A percentile compares a stretch with the other conserved stretches of the same genome.
Evolutionary conservation across 805 yeast species (phyloP).

Genomic region (Ogataea pini): DNA sequence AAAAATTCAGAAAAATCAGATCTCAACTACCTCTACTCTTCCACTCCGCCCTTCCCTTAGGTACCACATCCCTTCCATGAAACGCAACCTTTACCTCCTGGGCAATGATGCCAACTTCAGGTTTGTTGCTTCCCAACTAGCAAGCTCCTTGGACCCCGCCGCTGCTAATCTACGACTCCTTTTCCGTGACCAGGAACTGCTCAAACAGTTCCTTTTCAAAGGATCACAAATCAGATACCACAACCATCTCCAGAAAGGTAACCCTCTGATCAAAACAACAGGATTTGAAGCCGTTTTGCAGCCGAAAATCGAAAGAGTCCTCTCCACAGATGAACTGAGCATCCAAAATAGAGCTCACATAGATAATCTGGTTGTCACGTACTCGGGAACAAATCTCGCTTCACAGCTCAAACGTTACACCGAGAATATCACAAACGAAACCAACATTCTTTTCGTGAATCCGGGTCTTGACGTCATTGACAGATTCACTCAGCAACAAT

Average conservation of each 20-base stretch:
- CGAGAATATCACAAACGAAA: conserved; percentile 14
- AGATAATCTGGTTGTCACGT: conserved; percentile 17
- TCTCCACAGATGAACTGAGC: not conserved
- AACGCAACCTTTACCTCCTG: conserved; percentile 17
- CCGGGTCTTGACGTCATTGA: conserved; percentile 26
- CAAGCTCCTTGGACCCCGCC: conserved; percentile 7
- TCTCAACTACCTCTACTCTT: not conserved
- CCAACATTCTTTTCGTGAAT: conserved; percentile 30
- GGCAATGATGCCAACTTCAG: conserved; percentile 22
- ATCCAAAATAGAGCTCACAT: conserved; percentile 6
- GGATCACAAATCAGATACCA: conserved; percentile 18
- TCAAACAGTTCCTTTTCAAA: conserved; percentile 10
- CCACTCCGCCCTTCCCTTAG: not conserved
- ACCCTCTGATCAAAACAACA: conserved; percentile 10
- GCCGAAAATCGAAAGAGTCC: conserved; percentile 6
- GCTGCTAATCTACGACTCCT: conserved; percentile 11
- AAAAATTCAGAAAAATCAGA: not conserved
- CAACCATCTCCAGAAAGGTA: conserved; percentile 14
- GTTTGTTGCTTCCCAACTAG: conserved; percentile 25
- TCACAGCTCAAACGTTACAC: conserved; percentile 10
- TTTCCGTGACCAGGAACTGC: conserved; percentile 10
- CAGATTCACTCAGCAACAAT: conserved; percentile 7
- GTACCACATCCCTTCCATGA: conserved; percentile 9
- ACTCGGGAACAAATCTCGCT: conserved; percentile 6
- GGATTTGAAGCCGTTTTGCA: conserved; percentile 9